Base-by-base conservation (phyloP, 2,329 filamentous ascomycete species). In the Achaetomium macrosporum region DNA sequence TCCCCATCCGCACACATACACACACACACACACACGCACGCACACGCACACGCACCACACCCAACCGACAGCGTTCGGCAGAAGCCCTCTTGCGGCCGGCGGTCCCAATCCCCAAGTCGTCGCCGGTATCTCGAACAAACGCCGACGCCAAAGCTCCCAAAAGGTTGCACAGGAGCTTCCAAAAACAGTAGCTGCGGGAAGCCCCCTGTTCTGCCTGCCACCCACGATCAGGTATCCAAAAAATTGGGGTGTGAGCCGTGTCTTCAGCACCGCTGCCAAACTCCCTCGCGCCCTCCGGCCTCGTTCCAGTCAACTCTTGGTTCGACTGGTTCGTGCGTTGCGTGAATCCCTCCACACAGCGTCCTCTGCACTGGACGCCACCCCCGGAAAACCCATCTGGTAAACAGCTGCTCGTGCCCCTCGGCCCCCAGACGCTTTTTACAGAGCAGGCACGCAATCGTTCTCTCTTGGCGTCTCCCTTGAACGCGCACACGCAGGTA, bases 111-210 rank as follows among this genome's bases (percentile, higher is more conserved):
- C 57, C 41, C 51, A 57, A 57, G 50, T 53, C 43, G 37, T 50
- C 50, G 25, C 49, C 50, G 54, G 52, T 51, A 47, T 47, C 42
- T 46, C 46, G 29, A 49, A 51, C 41, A 46, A 53, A 54, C 52
- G 20, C 17, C 53, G 35, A 48, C 45, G 39, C 47, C 55, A 57
- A 47, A 57, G 55, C 55, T 54, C 29, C 54, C 53, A 53, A 46
- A 58, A 60, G 57, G 61, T 60, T 57, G 62, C 58, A 62, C 59
- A 57, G 54, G 47, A 51, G 50, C 57, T 60, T 64, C 62, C 63
- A 62, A 64, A 64, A 64, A 62, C 59, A 61, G 61, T 54, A 59
- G 50, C 56, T 54, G 60, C 59, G 58, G 60, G 55, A 60, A 48
- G 25, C 44, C 55, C 57, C 57, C 53, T 57, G 53, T 29, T 53